Conservation (phyloP, 371 early-diverging fungal species). For the Conidiobolus incongruus region DNA sequence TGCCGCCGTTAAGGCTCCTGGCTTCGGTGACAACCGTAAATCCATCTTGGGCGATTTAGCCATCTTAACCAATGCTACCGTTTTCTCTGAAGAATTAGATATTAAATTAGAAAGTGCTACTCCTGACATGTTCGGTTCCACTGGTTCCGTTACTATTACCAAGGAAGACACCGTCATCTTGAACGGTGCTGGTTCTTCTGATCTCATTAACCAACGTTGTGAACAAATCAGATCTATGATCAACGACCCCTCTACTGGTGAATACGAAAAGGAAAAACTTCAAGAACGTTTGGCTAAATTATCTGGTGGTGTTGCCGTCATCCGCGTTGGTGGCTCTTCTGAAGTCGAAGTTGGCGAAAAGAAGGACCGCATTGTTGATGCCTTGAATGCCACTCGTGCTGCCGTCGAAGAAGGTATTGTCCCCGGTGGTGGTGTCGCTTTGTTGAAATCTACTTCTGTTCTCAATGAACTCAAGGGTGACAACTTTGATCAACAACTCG, state of each 20-base stretch:
- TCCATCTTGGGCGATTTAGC: constrained; percentile 90
- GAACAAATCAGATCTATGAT: constrained; percentile 89
- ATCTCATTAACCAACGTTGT: constrained; percentile 68
- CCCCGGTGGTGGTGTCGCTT: constrained; percentile 91
- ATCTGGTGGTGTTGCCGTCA: constrained; percentile 94
- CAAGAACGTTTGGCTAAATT: constrained; percentile 96
- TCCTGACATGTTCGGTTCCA: constrained; percentile 70
- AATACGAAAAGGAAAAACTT: constrained; percentile 95
- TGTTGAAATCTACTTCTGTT: constrained; percentile 73
- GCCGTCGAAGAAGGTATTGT: constrained; percentile 97
- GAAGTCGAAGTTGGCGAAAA: constrained; percentile 98
- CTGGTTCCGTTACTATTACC: constrained; percentile 73
- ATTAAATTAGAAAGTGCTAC: constrained; percentile 84
- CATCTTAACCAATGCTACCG: constrained; percentile 80
- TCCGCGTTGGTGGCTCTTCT: constrained; percentile 89
- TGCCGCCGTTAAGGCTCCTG: constrained; percentile 93
- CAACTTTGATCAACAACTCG: constrained; percentile 95
- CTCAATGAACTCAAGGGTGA: constrained; percentile 54
- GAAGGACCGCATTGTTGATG: constrained; percentile 97
- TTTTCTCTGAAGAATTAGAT: constrained; percentile 89
- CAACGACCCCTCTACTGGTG: constrained; percentile 50
- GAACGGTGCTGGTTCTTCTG: constrained; percentile 72
- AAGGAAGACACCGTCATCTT: constrained; percentile 96
- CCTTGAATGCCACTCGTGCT: constrained; percentile 93
- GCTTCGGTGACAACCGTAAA: constrained; percentile 98